These are phyloP conservation scores for Lolium rigidum DNA, from an alignment of 176 grass and related monocot genomes.

Conservation along the genomic window DNA sequence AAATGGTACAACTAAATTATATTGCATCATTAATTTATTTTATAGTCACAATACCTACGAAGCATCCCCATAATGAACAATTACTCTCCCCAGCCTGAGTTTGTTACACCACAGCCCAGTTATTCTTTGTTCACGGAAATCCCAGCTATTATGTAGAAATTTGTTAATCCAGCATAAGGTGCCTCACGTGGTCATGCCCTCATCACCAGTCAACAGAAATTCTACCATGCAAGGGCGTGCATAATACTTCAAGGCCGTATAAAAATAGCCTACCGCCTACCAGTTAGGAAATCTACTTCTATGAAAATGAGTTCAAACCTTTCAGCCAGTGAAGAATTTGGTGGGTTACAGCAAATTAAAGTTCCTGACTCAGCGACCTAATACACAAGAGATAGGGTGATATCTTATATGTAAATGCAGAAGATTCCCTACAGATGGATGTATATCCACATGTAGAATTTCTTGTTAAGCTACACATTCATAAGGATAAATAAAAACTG, in stretches of 20 bases:
- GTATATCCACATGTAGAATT: not conserved
- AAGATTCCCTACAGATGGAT: not conserved
- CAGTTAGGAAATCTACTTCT: not conserved
- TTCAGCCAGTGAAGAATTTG: not conserved
- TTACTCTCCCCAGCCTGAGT: not conserved
- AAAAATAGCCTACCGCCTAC: not conserved
- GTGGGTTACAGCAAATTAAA: not conserved
- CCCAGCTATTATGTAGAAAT: not conserved
- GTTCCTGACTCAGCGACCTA: not conserved
- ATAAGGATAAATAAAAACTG: no score
- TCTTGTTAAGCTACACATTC: not conserved
- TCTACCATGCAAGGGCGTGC: not conserved
- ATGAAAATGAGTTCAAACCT: conserved; percentile 10
- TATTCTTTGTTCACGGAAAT: not conserved
- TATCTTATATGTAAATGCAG: not conserved
- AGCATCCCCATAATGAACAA: not conserved
- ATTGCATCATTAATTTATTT: not conserved
- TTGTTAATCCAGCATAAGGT: conserved; percentile 4
- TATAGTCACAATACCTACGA: not conserved
- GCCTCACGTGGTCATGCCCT: not conserved
- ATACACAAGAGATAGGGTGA: not conserved
- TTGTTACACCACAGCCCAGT: conserved; percentile 3
- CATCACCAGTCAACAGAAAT: not conserved
- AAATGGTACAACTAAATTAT: not conserved
- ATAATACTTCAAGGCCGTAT: not conserved